phyloP scores from a whole-genome alignment of 2,329 filamentous ascomycete species.

The Bipolaris sorokiniana region DNA sequence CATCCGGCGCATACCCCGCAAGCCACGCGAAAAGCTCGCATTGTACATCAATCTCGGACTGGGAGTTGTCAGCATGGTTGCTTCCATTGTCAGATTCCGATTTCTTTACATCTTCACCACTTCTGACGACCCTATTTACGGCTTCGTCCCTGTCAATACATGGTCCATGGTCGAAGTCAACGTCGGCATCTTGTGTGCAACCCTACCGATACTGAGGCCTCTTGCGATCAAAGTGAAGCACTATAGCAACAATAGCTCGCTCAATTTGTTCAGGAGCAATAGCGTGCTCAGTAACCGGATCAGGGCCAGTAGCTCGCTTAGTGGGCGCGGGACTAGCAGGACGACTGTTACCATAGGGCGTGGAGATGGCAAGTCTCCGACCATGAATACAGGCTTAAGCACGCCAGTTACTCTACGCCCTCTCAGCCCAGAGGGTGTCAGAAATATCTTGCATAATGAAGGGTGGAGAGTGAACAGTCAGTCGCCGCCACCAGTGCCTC shows the following conservation, averaged over 20 bases:
- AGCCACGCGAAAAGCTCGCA: conserved; percentile 67
- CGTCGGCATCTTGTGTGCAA: conserved; percentile 84
- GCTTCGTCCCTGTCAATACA: conserved; percentile 84
- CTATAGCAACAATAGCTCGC: too few relatives aligned
- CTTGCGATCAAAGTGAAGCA: conserved; percentile 50
- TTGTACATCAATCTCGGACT: conserved; percentile 73
- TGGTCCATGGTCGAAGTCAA: conserved; percentile 94
- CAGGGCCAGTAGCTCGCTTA: too few relatives aligned
- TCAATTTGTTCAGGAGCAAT: too few relatives aligned
- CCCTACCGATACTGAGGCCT: conserved; percentile 86
- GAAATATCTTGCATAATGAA: not conserved
- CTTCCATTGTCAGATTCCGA: conserved; percentile 39
- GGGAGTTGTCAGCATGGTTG: conserved; percentile 71
- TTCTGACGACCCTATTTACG: conserved; percentile 64
- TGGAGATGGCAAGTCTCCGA: too few relatives aligned
- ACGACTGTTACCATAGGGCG: too few relatives aligned
- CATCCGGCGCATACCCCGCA: conserved; percentile 2
- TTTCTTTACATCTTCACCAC: conserved; percentile 49
- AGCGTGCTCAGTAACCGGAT: not conserved
- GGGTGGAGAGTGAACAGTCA: not conserved
- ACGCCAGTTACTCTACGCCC: too few relatives aligned
- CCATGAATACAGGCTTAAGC: too few relatives aligned
- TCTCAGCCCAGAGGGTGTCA: too few relatives aligned
- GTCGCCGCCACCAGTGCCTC: not conserved
- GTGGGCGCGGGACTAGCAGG: too few relatives aligned